These are phyloP conservation scores for Paramecium biaurelia DNA, from an alignment of 73 alveolate species.

Conservation along the genomic window DNA sequence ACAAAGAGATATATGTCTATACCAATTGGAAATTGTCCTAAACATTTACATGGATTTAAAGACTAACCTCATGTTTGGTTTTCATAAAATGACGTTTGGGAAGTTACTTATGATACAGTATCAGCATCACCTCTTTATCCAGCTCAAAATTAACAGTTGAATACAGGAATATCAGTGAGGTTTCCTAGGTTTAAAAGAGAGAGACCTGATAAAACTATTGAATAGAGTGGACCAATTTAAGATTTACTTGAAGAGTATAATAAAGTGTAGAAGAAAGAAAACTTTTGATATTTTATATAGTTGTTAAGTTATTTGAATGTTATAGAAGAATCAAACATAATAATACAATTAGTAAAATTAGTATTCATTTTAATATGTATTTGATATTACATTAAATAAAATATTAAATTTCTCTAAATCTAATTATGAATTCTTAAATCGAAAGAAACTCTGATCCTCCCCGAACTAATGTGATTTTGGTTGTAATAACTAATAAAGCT, in stretches of 20 bases:
- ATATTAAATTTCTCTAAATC: slow-evolving; percentile 15
- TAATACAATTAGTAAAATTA: not conserved
- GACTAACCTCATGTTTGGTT: slow-evolving; percentile 83
- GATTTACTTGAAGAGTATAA: not conserved
- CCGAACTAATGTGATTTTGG: slow-evolving; percentile 34
- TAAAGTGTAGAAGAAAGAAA: not conserved
- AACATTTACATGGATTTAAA: slow-evolving; percentile 58
- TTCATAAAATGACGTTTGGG: slow-evolving; percentile 78
- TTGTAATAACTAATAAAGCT: slow-evolving; percentile 24
- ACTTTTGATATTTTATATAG: slow-evolving; percentile 59
- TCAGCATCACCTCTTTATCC: slow-evolving; percentile 75
- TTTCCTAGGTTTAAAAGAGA: slow-evolving; percentile 90
- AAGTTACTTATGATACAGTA: slow-evolving; percentile 84
- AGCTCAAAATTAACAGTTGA: slow-evolving; percentile 64
- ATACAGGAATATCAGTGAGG: slow-evolving; percentile 80
- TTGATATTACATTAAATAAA: not conserved
- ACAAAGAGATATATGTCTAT: slow-evolving; percentile 63
- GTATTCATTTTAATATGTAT: not conserved
- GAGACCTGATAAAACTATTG: slow-evolving; percentile 80
- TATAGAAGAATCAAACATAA: not conserved
- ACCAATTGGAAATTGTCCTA: slow-evolving; percentile 68
- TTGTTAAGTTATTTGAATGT: not conserved
- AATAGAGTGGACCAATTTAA: not conserved
- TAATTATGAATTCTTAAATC: slow-evolving; percentile 27
- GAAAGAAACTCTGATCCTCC: slow-evolving; percentile 40